A percentile compares a stretch with the other conserved stretches of the same genome.
Evolutionary conservation across 345 rosid species (phyloP).

Genomic region (Conringia planisiliqua): DNA sequence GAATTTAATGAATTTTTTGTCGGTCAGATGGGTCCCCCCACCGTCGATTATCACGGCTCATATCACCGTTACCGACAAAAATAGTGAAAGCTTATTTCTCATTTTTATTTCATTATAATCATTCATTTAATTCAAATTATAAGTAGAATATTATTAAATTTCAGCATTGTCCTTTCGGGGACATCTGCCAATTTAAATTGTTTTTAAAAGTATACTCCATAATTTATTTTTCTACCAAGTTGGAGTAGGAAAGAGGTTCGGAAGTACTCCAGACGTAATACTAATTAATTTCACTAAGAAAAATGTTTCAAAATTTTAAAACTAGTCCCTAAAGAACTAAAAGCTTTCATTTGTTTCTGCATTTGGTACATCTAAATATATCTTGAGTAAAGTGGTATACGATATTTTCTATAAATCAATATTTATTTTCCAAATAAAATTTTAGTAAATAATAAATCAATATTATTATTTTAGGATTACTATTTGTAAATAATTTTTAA

Average conservation of each 20-base stretch:
- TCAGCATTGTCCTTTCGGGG: conserved; percentile 13
- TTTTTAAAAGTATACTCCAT: background rate
- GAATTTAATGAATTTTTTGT: background rate
- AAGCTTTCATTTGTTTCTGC: background rate
- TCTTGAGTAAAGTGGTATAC: background rate
- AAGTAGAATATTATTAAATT: background rate
- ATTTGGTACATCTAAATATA: background rate
- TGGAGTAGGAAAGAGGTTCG: background rate
- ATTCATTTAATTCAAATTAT: background rate
- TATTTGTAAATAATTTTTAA: too few relatives aligned
- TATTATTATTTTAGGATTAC: too few relatives aligned
- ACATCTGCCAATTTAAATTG: background rate
- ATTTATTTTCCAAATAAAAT: background rate
- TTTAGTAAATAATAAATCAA: background rate
- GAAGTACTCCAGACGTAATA: background rate
- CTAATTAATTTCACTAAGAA: background rate
- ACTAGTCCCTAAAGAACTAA: background rate
- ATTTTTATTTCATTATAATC: background rate
- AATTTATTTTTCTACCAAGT: background rate
- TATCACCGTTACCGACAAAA: conserved; percentile 30
- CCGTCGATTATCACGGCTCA: conserved; percentile 19
- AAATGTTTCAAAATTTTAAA: background rate
- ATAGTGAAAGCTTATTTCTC: background rate
- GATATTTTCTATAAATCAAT: background rate
- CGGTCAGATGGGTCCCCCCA: conserved; percentile 27